phyloP scores from a whole-genome alignment of 108 stramenopile genomes.

The Phaeodactylum tricornutum region DNA sequence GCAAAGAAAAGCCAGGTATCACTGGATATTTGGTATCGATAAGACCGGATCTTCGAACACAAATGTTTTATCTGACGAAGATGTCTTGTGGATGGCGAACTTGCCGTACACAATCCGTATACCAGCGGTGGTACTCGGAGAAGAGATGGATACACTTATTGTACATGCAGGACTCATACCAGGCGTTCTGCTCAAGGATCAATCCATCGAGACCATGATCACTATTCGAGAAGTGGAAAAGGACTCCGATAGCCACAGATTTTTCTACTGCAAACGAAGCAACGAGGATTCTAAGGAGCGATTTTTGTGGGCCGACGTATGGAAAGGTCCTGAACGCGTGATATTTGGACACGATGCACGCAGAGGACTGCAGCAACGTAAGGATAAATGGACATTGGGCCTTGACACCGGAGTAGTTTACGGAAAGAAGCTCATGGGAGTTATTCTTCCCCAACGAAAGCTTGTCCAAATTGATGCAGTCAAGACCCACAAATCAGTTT shows the following conservation, averaged over 20 bases:
- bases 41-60: background rate
- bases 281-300: background rate
- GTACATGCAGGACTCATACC: slow-evolving; percentile 69
- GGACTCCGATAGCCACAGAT: background rate
- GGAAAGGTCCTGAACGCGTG: slow-evolving; percentile 53
- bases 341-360: slow-evolving; percentile 91
- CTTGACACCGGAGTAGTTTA: slow-evolving; percentile 87
- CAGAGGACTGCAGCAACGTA: slow-evolving; percentile 59
- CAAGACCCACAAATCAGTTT: too few relatives aligned
- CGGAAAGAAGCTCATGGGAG: slow-evolving; percentile 71
- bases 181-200: slow-evolving; percentile 23
- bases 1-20: slow-evolving; percentile 27
- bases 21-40: slow-evolving; percentile 23
- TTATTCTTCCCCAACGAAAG: slow-evolving; percentile 52
- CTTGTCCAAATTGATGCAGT: slow-evolving; percentile 50
- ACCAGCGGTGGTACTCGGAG: slow-evolving; percentile 14
- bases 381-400: slow-evolving; percentile 54
- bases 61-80: slow-evolving; percentile 37
- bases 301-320: slow-evolving; percentile 40
- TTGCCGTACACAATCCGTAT: slow-evolving; percentile 64
- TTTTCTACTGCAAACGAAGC: background rate
- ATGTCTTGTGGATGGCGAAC: slow-evolving; percentile 58
- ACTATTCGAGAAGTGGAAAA: slow-evolving; percentile 35
- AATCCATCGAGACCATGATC: slow-evolving; percentile 37
- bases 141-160: slow-evolving; percentile 30